Evolutionary conservation across 1,284 basidiomycete genomes (phyloP), one percentile per base, ranked within the genome.

Genomic region (Ganoderma resinaceum): DNA sequence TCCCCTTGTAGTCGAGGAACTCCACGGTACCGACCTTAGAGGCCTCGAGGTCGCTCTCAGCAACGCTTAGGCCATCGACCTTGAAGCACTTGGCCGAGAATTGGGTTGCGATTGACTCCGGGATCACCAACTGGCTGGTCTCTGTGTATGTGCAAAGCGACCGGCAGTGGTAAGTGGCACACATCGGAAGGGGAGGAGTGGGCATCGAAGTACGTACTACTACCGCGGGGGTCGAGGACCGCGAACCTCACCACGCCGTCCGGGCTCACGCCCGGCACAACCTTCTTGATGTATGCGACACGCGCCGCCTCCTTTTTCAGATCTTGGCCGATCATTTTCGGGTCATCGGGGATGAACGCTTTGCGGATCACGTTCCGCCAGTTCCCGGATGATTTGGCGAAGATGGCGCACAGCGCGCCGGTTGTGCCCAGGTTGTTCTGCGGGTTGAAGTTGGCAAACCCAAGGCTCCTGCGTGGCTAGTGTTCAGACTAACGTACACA

Each of bases 321-420:
- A 16, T 16, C n/a, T n/a, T n/a, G n/a, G n/a, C n/a, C n/a, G n/a
- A n/a, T n/a, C n/a, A n/a, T 29, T 62, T 42, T 18, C 61, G 49
- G 61, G 23, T 4, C 26, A 4, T 62, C 42, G 42, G 61, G 40
- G 42, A 43, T 43, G 61, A 62, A 62, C 29, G 61, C 40, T 42
- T 62, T 62, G 42, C 61, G 61, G 61, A 62, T 20, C 8, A 40
- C 26, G 26, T 20, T 35, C 11, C 61, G 61, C 61, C 61, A 62
- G 42, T 62, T 62, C 11, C 20, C 40, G 29, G 40, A 33, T 29
- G 42, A 46, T 20, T 31, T 46, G 6, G 61, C 61, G 61, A 62
- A 62, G 61, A 62, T 49, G 3, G 61, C 61, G 38, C 61, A 62
- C 20, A 62, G 61, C 61, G 26, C 23, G 2, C 42, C n/a, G 5